Base-by-base conservation (phyloP, 2,329 filamentous ascomycete genomes). In the Fusarium palustre region DNA sequence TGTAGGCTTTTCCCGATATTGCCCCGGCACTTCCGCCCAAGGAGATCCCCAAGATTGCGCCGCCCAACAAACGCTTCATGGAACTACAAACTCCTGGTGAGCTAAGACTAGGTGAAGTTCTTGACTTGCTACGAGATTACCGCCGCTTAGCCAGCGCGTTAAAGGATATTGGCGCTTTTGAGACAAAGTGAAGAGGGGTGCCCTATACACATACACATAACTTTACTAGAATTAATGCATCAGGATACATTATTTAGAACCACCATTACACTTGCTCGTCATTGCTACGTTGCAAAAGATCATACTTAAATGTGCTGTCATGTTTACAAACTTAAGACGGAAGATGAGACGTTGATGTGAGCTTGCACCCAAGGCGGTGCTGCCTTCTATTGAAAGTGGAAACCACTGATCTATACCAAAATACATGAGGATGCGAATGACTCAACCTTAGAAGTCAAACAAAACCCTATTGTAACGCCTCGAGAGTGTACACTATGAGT, bases 111-210 rank as follows among this genome's bases (percentile, higher is more conserved):
- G 87, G 88, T n/a, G 92, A 95, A 73, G 89, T 95, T 20, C 80
- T 91, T 25, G 87, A 91, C 58, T 80, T 95, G 49, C 79, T 95
- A 24, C 85, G 88, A 57, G 92, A 95, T 77, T 95, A 95, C 74
- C 87, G 92, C 72, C 84, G 92, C 55, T 80, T 95, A 47, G 91
- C 91, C 0, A 83, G 83, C 30, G 87, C 87, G 11, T 77, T 94
- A 59, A 88, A 88, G 72, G 87, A 89, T 49, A 80, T 88, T 75
- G 88, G 85, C 22, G 88, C 87, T 12, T 88, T 91, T 74, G 84
- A 85, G 64, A 81, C 81, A 20, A 79, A 79, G 58, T 80, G 70
- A 66, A 25, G 24, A 24, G 22, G 30, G 28, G 30, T 22, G 38
- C n/a, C 22, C 31, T 45, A 42, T 25, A 42, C 24, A 46, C 28